Base-by-base conservation (phyloP, 768 basidiomycete genomes). In the Amanita molliuscula region DNA sequence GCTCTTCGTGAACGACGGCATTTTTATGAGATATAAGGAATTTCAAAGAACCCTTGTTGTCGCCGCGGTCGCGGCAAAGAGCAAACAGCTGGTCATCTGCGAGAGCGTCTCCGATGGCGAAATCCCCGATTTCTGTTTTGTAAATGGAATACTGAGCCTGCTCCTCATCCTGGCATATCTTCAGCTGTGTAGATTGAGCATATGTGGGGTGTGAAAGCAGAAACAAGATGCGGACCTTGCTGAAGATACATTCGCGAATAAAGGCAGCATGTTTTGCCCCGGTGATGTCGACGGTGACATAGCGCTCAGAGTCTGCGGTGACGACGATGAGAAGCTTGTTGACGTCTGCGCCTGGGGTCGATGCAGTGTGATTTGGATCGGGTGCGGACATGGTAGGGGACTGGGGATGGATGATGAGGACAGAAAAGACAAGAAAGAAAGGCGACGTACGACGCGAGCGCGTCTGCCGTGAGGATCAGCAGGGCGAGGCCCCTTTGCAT, bases 61-160 rank as follows among this genome's bases (percentile, higher is more conserved):
- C 92, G 33, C 87, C 89, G 6, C 76, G 67, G 36, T 81, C 72
- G 48, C 73, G 71, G 63, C 90, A 91, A 31, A 93, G 73, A 15
- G 77, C 73, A 58, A 87, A 76, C 5, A 98, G 68, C 53, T 70
- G 72, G 25, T 89, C 83, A 53, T 85, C 79, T 10, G 76, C 67
- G 28, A 96, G 66, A 6, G 91, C 79, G 11, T 82, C 81, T 3
- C 88, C 81, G 38, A 85, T 76, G 15, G 85, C 84, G 55, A 73
- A 84, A 23, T 78, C 76, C 52, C 87, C 88, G 58, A 96, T 84
- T 65, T 89, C 87, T 0, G 92, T 95, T 53, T 82, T 84, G 69
- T 88, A 92, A 48, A 98, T 84, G 21, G 82, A 78, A 61, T 84
- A 83, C 25, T 75, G 78, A 6, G 73, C 63, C 60, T 87, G 82